Conservation (phyloP, 192 early-diverging fungal genomes). For the Jimgerdemannia lactiflua region DNA sequence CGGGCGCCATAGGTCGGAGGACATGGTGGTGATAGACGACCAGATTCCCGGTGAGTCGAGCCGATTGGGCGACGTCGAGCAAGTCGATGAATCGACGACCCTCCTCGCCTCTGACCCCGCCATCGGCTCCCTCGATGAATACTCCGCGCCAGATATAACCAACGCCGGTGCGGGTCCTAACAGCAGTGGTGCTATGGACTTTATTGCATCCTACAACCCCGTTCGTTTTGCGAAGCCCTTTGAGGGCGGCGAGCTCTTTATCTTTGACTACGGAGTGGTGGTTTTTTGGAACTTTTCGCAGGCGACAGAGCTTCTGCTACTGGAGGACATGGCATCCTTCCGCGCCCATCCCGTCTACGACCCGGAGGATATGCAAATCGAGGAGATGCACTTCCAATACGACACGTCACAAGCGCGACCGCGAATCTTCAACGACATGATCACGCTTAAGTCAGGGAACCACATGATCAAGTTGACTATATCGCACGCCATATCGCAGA, state of each 20-base stretch:
- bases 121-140: too few relatives aligned
- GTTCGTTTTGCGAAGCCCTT: constrained; percentile 15
- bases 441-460: constrained; percentile 64
- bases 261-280: constrained; percentile 57
- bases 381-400: constrained; percentile 83
- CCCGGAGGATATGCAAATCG: constrained; percentile 59
- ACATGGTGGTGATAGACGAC: background rate
- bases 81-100: background rate
- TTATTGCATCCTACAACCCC: too few relatives aligned
- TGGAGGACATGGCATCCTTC: constrained; percentile 42
- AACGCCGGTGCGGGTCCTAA: too few relatives aligned
- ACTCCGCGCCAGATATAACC: too few relatives aligned
- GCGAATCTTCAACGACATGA: constrained; percentile 85
- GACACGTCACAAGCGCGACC: constrained; percentile 60
- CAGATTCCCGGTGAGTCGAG: background rate
- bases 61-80: background rate
- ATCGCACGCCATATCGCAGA: constrained; percentile 54
- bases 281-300: constrained; percentile 60
- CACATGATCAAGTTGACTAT: constrained; percentile 63
- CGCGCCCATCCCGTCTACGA: constrained; percentile 36
- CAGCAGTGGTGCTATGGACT: too few relatives aligned
- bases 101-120: too few relatives aligned
- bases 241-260: constrained; percentile 53
- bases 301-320: constrained; percentile 45
- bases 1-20: background rate